A percentile compares a stretch with the other conserved stretches of the same genome.
Evolutionary conservation across 129 eudicot genomes (phyloP).

Genomic region (Scalesia atractyloides): DNA sequence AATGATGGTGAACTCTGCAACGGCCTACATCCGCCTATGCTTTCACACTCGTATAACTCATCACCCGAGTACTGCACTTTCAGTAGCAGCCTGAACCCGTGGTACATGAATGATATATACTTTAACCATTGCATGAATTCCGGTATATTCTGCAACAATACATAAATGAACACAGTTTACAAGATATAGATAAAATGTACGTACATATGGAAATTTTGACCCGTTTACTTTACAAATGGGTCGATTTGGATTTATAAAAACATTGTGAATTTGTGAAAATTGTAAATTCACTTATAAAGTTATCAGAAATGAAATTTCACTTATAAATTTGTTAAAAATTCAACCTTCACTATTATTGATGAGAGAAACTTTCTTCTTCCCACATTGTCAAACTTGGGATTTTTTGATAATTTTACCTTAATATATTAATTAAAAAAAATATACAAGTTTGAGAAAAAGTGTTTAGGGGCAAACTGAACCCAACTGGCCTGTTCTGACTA

Average conservation of each 20-base stretch:
- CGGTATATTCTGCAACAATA: conserved; percentile 76
- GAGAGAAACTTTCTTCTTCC: too few species aligned
- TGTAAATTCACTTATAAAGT: background rate
- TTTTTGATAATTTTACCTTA: too few species aligned
- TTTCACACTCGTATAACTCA: conserved; percentile 70
- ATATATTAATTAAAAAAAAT: too few species aligned
- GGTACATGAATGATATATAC: conserved; percentile 85
- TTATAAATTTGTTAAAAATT: too few species aligned
- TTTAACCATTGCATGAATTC: conserved; percentile 80
- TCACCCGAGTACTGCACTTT: conserved; percentile 90
- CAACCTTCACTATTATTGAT: too few species aligned
- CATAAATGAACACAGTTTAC: background rate
- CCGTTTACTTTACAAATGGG: background rate
- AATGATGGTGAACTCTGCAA: conserved; percentile 87
- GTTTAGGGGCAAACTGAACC: background rate
- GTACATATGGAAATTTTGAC: background rate
- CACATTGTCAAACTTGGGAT: too few species aligned
- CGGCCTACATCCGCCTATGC: conserved; percentile 70
- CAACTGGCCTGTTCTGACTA: background rate
- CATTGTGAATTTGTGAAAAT: background rate
- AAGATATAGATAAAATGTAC: background rate
- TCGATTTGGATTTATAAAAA: background rate
- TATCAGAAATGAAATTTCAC: background rate
- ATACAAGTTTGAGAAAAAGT: background rate
- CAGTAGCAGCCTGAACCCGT: conserved; percentile 85